A percentile compares a stretch with the other conserved stretches of the same genome.
phyloP scores from a whole-genome alignment of 768 basidiomycete genomes.

The Auricularia cornea region DNA sequence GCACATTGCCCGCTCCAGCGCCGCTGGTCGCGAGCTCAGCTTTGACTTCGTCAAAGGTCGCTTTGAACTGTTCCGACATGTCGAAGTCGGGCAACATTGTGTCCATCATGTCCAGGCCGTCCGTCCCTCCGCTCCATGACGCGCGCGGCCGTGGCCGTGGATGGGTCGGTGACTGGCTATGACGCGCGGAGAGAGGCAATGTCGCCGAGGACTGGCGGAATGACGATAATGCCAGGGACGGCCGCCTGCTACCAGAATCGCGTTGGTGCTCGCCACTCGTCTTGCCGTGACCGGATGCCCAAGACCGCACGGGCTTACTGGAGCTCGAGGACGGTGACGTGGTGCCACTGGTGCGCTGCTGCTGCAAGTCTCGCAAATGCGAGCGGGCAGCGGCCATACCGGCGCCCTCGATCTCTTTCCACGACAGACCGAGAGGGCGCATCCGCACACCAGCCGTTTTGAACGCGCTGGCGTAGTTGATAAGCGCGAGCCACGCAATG shows the following conservation, averaged over 20 bases:
- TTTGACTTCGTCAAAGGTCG: slow-evolving; percentile 82
- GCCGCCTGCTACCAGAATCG: neutral
- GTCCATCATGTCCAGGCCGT: slow-evolving; percentile 8
- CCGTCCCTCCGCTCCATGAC: slow-evolving; percentile 1
- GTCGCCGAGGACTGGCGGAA: neutral
- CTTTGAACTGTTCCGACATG: slow-evolving; percentile 55
- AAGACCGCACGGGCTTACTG: neutral
- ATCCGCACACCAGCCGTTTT: slow-evolving; percentile 76
- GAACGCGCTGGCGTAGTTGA: slow-evolving; percentile 94
- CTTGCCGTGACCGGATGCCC: neutral
- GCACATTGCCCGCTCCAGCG: slow-evolving; percentile 13
- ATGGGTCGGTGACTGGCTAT: neutral
- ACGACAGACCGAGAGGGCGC: slow-evolving; percentile 62
- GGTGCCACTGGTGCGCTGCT: slow-evolving; percentile 31
- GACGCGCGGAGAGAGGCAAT: neutral
- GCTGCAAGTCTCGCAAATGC: neutral
- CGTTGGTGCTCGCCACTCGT: neutral
- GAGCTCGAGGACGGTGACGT: slow-evolving; percentile 14
- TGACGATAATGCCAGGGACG: neutral
- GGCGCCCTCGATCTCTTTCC: slow-evolving; percentile 63
- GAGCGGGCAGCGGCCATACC: slow-evolving; percentile 67
- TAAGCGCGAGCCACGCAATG: slow-evolving; percentile 83
- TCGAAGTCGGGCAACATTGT: slow-evolving; percentile 5
- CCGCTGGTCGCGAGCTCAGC: slow-evolving; percentile 59
- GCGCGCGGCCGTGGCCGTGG: neutral